Base-by-base conservation (phyloP, 495 filamentous ascomycete genomes). In the Lasiosphaeris hirsuta region DNA sequence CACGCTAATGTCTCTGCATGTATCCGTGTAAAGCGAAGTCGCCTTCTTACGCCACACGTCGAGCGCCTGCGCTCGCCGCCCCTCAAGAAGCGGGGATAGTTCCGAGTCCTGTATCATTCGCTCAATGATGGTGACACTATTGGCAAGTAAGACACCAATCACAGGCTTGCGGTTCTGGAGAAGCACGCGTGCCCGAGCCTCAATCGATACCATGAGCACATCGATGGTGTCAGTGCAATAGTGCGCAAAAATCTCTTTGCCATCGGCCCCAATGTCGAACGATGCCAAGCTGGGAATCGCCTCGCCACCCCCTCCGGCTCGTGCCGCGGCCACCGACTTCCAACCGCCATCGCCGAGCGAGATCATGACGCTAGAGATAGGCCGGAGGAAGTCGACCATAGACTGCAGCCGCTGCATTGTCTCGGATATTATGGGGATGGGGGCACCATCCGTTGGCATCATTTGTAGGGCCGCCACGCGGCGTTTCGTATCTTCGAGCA, bases 301-400 rank as follows among this genome's bases (percentile, higher is more conserved):
- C n/a, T 88, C 77, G 15, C 80, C 76, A 11, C 78, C 81, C 7
- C 76, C 79, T 34, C 72, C 49, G 36, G 35, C 35, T 5, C 35
- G 69, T 15, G 77, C 62, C 0, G 77, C 69, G 14, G 71, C 66
- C 0, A 66, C 69, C 7, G 78, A 72, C 34, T 83, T 84, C 94
- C 94, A 99, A 50, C 94, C 94, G 5, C 92, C 90, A 66, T 96
- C 92, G 15, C 94, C 94, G 4, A 99, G 75, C 2, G 91, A 94
- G 11, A 93, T 86, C 77, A 97, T 83, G 60, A 99, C 89, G 56
- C 90, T 91, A 17, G 88, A 88, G 14, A 97, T 81, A 8, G 93
- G 89, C n/a, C 84, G 81, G 4, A 92, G 83, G 74, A 96, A 97
- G 44, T 86, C 84, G 13, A 92, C 88, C 81, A 99, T 85, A 18